Conservation (phyloP, 768 basidiomycete genomes). For the Candolleomyces aberdarensis region DNA sequence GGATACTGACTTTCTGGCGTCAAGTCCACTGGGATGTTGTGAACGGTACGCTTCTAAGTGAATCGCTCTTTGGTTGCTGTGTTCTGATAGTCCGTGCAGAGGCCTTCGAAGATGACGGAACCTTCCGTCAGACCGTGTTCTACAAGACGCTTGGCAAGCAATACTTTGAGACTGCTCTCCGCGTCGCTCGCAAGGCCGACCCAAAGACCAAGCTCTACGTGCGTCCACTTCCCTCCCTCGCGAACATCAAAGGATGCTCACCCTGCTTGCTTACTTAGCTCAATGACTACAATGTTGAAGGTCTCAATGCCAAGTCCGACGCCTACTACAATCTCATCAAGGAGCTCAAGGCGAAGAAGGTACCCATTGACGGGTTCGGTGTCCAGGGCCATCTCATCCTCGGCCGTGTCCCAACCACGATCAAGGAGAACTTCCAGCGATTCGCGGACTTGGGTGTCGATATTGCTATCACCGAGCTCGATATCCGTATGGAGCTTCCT, state of each 20-base stretch:
- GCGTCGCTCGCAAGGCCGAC: slow-evolving; percentile 52
- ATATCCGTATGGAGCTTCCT: slow-evolving; percentile 56
- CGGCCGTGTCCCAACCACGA: slow-evolving; percentile 45
- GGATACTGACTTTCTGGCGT: background rate
- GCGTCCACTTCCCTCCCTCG: slow-evolving; percentile 7
- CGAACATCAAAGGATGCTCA: background rate
- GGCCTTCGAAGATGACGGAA: slow-evolving; percentile 61
- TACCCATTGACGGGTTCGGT: slow-evolving; percentile 58
- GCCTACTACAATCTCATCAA: slow-evolving; percentile 51
- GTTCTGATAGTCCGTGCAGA: slow-evolving; percentile 22
- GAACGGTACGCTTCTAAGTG: slow-evolving; percentile 31
- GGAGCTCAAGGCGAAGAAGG: slow-evolving; percentile 37
- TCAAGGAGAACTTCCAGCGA: slow-evolving; percentile 44
- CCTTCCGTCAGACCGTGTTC: slow-evolving; percentile 51
- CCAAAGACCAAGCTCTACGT: slow-evolving; percentile 56
- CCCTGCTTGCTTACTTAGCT: slow-evolving; percentile 17
- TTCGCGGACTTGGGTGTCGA: slow-evolving; percentile 60
- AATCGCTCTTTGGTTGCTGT: background rate
- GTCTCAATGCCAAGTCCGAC: slow-evolving; percentile 49
- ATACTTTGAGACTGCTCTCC: slow-evolving; percentile 52
- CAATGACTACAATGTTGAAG: slow-evolving; percentile 42
- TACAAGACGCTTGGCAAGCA: slow-evolving; percentile 44
- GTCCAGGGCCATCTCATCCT: slow-evolving; percentile 58
- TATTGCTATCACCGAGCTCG: slow-evolving; percentile 63
- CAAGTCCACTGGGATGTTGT: slow-evolving; percentile 51